Evolutionary conservation across 768 basidiomycete genomes (phyloP).

Genomic region (Grammothele lineata): DNA sequence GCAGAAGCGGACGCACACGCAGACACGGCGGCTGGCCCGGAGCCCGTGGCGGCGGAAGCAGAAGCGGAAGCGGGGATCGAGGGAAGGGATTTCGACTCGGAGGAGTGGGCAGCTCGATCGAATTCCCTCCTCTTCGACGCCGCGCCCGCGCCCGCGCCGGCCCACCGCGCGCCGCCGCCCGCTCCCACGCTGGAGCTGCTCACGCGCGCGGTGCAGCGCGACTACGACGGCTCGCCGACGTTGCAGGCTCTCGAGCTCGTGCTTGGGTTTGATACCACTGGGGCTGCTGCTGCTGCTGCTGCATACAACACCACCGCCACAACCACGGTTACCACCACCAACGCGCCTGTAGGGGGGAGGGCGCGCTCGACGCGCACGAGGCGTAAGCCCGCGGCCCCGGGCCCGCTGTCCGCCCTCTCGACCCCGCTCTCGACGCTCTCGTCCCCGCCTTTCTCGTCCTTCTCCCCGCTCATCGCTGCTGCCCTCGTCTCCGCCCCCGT

Average conservation of each 20-base stretch:
- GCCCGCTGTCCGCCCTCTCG: constrained; percentile 1
- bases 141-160: neutral
- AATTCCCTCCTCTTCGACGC: neutral
- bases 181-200: neutral
- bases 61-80: neutral
- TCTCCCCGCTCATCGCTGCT: constrained; percentile 1
- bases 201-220: neutral
- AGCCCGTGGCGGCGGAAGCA: neutral
- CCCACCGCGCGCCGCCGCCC: neutral
- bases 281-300: neutral
- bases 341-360: constrained; percentile 1
- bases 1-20: too few relatives aligned
- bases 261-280: neutral
- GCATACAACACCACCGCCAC: neutral
- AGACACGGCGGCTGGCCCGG: neutral
- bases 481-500: neutral
- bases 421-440: constrained; percentile 1
- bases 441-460: neutral
- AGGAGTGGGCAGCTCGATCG: neutral
- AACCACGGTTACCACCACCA: neutral
- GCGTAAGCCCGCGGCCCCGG: constrained; percentile 12
- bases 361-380: constrained; percentile 10
- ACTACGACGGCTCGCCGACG: neutral
- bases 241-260: constrained; percentile 1
- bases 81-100: too few relatives aligned